A percentile compares a stretch with the other conserved stretches of the same genome.
These are phyloP conservation scores for Corrigiola litoralis DNA, from an alignment of 179 eudicot species.

Conservation along the genomic window DNA sequence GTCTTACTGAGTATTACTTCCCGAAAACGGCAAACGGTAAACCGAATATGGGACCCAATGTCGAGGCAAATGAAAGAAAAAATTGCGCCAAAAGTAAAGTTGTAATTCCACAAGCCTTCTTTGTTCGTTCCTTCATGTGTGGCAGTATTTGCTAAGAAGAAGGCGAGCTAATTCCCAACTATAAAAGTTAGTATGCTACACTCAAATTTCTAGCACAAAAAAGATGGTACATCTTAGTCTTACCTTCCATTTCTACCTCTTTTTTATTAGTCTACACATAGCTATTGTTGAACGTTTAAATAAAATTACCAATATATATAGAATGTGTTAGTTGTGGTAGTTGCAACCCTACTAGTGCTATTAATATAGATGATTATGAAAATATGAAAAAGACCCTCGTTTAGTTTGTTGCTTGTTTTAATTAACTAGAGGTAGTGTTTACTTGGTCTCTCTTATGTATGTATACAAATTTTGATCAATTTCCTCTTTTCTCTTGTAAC, in stretches of 20 bases:
- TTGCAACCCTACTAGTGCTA: slow-evolving; percentile 3
- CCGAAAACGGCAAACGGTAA: not conserved
- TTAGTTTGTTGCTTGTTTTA: slow-evolving; percentile 3
- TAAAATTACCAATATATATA: not conserved
- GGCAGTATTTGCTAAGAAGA: slow-evolving; percentile 9
- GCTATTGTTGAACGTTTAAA: not conserved
- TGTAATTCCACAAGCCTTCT: not conserved
- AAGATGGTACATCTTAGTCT: not conserved
- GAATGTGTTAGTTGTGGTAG: slow-evolving; percentile 10
- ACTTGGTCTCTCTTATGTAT: not conserved
- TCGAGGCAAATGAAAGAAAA: not conserved
- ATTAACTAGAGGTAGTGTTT: not conserved
- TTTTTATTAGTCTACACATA: not conserved
- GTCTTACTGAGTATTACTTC: not conserved
- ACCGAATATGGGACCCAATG: not conserved
- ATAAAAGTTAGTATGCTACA: not conserved
- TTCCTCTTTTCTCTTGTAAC: slow-evolving; percentile 3
- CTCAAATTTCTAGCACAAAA: not conserved
- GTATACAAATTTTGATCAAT: slow-evolving; percentile 9
- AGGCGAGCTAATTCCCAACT: slow-evolving; percentile 24
- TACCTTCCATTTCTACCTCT: slow-evolving; percentile 23
- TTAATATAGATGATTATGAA: slow-evolving; percentile 1
- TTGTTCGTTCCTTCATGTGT: not conserved
- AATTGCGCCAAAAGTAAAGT: slow-evolving; percentile 1
- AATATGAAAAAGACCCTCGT: slow-evolving; percentile 1